Base-by-base conservation (phyloP, 192 early-diverging fungal genomes). In the Entomortierella parvispora region DNA sequence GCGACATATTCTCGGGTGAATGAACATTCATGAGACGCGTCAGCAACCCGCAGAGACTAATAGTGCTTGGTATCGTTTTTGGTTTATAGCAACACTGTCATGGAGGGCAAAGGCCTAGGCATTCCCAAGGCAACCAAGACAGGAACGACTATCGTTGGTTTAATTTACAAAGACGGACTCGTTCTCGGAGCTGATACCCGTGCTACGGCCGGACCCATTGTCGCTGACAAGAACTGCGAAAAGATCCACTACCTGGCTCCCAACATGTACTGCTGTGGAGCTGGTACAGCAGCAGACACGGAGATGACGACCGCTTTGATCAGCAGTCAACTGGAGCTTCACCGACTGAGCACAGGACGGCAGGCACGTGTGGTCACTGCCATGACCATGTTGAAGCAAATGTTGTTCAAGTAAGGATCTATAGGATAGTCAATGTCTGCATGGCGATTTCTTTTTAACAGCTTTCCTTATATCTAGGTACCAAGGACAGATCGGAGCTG, bases 201-300 rank as follows among this genome's bases (percentile, higher is more conserved):
- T 77, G 95, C 97, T 28, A 99, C 97, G 10, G 88, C 88, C 37
- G 97, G 95, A 22, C 87, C 96, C 23, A 98, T 97, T 71, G 96
- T 99, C 11, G 94, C 94, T 1, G 96, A 99, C 87, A 99, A 99
- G 85, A 98, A 99, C 84, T 98, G 96, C 83, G 90, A 94, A 84
- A 99, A 99, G 87, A 96, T 99, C 60, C 96, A 97, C 86, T 97
- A 96, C 72, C 77, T 99, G 49, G 93, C 96, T 44, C 96, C 96
- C 65, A 99, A 99, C 84, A 96, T 97, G 89, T 92, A 97, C 86
- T 98, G 96, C 84, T 95, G 95, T 75, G 96, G 97, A 61, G 97
- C 96, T 26, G 96, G 97, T 69, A 99, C 97, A 17, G 97, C 97
- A n/a, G 97, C 97, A 25, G 97, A 99, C 86, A 97, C 96, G 28